Percentiles rank a stretch among this genome's conserved stretches.
Conservation (phyloP, 352 stramenopile species). For the Pythium volutum region DNA sequence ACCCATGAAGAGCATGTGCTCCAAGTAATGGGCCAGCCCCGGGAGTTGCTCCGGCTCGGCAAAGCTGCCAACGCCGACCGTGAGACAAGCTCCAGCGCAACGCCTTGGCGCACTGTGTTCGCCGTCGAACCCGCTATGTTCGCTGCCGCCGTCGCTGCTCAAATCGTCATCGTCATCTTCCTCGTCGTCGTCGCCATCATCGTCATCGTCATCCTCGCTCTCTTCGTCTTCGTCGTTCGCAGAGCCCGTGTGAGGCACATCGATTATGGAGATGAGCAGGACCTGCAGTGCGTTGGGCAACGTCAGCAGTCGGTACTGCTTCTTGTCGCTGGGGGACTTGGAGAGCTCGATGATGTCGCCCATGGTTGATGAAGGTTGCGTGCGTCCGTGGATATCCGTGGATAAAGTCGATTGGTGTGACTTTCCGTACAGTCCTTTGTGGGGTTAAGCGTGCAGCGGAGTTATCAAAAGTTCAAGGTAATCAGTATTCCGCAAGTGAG, state of each 20-base stretch:
- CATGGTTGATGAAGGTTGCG: constrained; percentile 20
- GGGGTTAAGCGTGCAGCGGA: no score
- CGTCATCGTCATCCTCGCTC: constrained; percentile 19
- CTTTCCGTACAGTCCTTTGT: no score
- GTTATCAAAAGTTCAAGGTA: no score
- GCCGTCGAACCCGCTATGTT: constrained; percentile 38
- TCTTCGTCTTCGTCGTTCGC: constrained; percentile 22
- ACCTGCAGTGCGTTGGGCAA: constrained; percentile 46
- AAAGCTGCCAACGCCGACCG: constrained; percentile 34
- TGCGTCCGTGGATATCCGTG: not conserved
- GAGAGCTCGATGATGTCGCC: constrained; percentile 27
- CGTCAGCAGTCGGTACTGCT: constrained; percentile 47
- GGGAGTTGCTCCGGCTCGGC: constrained; percentile 32
- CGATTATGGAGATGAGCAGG: constrained; percentile 26
- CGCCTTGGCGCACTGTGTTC: constrained; percentile 22
- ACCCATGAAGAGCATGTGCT: constrained; percentile 98
- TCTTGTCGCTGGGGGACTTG: constrained; percentile 45
- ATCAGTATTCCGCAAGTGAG: no score
- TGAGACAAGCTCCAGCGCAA: constrained; percentile 31
- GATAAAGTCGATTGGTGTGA: constrained; percentile 6
- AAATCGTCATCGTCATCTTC: constrained; percentile 20
- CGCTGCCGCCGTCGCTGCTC: constrained; percentile 24
- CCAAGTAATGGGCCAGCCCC: constrained; percentile 91
- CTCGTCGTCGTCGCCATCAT: constrained; percentile 26
- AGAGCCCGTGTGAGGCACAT: constrained; percentile 5